These are phyloP conservation scores for Chamaecrista fasciculata DNA, from an alignment of 306 rosid genomes.

Conservation along the genomic window DNA sequence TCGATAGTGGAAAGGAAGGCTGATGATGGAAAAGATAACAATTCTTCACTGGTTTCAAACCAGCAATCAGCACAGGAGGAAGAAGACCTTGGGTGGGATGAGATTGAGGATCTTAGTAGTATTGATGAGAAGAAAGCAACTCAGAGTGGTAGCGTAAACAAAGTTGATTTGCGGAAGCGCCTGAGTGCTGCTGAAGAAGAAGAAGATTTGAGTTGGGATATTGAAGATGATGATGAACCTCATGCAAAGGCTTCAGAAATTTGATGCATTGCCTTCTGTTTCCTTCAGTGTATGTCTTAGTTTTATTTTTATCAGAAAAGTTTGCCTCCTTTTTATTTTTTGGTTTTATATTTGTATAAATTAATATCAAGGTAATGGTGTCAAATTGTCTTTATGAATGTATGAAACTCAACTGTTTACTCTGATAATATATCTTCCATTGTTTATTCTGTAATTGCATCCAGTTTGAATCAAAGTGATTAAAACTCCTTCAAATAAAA, in stretches of 20 bases:
- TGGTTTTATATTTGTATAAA: conserved; percentile 3
- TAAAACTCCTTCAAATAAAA: neutral
- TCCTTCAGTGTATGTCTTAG: conserved; percentile 23
- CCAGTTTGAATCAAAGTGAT: conserved; percentile 3
- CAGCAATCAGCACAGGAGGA: conserved; percentile 42
- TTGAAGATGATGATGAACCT: conserved; percentile 58
- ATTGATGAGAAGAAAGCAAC: conserved; percentile 55
- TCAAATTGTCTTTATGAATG: conserved; percentile 19
- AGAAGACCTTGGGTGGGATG: conserved; percentile 85
- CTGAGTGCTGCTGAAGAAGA: conserved; percentile 66
- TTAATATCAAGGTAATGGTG: conserved; percentile 27
- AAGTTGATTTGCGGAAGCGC: conserved; percentile 57
- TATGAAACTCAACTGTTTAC: conserved; percentile 27
- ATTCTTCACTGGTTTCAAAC: conserved; percentile 32
- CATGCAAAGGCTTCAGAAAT: conserved; percentile 44
- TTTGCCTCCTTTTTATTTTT: neutral
- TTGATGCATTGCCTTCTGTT: neutral
- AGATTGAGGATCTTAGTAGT: conserved; percentile 79
- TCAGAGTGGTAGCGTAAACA: conserved; percentile 38
- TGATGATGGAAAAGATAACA: conserved; percentile 39
- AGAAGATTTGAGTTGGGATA: conserved; percentile 91
- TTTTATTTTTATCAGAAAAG: conserved; percentile 19
- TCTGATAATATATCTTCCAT: neutral
- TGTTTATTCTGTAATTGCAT: neutral
- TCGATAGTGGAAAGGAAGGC: conserved; percentile 31